These are phyloP conservation scores for Beta macrorhiza DNA, from an alignment of 179 eudicot genomes.

Conservation along the genomic window DNA sequence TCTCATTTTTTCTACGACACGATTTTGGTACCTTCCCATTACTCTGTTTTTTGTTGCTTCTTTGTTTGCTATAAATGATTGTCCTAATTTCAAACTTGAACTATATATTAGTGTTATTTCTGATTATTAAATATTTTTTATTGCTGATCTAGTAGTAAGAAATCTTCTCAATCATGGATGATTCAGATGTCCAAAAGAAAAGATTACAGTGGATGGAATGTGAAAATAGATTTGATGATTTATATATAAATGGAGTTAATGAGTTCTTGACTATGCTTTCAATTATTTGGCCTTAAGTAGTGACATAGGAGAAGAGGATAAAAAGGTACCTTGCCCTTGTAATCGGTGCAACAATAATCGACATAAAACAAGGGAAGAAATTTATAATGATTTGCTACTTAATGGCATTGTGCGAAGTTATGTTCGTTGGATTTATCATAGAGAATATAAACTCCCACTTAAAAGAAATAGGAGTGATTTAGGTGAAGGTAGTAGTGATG, in stretches of 20 bases:
- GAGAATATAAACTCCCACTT: not conserved
- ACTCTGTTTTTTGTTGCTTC: too few species aligned
- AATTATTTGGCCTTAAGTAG: not conserved
- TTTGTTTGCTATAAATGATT: too few species aligned
- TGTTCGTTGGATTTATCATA: constrained; percentile 17
- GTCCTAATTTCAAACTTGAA: too few species aligned
- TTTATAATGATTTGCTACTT: not conserved
- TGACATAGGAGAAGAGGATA: constrained; percentile 12
- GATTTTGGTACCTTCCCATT: too few species aligned
- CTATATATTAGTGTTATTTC: too few species aligned
- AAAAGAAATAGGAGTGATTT: not conserved
- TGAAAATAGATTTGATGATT: not conserved
- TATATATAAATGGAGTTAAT: constrained; percentile 9
- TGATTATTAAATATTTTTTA: too few species aligned
- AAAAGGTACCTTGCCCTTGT: constrained; percentile 2
- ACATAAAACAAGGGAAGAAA: constrained; percentile 15
- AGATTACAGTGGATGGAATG: constrained; percentile 8
- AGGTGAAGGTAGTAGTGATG: not conserved
- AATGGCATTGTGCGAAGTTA: constrained; percentile 7
- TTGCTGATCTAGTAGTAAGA: not conserved
- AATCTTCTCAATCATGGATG: not conserved
- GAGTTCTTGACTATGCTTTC: not conserved
- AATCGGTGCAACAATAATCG: constrained; percentile 12
- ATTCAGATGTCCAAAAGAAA: not conserved
- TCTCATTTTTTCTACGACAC: too few species aligned